Conservation (phyloP, 148 eudicot genomes). For the Pouteria glomerata region DNA sequence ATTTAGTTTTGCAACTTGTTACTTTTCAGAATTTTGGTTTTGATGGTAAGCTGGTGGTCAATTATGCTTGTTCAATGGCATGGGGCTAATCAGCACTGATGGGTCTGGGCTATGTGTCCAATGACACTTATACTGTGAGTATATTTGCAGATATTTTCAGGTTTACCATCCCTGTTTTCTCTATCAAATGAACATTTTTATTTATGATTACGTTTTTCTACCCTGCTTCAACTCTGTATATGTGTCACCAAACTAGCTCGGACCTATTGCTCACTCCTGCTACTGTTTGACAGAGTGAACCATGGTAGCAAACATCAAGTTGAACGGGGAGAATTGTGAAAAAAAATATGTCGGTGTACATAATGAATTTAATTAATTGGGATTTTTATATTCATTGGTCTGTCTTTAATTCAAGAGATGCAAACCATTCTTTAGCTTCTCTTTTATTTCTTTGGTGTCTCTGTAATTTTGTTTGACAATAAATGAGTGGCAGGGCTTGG, state of each 20-base stretch:
- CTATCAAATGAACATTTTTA: background rate
- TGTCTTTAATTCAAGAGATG: background rate
- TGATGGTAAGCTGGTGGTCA: slow-evolving; percentile 79
- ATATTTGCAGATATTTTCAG: background rate
- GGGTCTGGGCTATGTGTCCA: background rate
- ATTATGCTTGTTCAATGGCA: slow-evolving; percentile 91
- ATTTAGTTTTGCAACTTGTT: slow-evolving; percentile 7
- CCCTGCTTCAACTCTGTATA: background rate
- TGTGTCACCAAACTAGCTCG: background rate
- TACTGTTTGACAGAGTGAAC: background rate
- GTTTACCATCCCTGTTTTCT: background rate
- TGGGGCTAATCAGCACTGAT: slow-evolving; percentile 53
- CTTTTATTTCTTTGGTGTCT: background rate
- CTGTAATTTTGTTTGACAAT: background rate
- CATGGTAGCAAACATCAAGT: background rate
- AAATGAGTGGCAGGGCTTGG: too few relatives aligned
- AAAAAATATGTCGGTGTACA: background rate
- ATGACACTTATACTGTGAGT: slow-evolving; percentile 5
- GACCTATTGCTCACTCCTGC: background rate
- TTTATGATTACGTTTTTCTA: background rate
- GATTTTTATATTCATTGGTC: background rate
- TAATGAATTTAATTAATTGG: background rate
- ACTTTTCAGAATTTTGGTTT: slow-evolving; percentile 74
- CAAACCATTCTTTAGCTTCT: background rate
- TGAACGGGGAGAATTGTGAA: background rate